These are phyloP conservation scores for Lantana camara DNA, from an alignment of 257 asterid species.

Conservation along the genomic window DNA sequence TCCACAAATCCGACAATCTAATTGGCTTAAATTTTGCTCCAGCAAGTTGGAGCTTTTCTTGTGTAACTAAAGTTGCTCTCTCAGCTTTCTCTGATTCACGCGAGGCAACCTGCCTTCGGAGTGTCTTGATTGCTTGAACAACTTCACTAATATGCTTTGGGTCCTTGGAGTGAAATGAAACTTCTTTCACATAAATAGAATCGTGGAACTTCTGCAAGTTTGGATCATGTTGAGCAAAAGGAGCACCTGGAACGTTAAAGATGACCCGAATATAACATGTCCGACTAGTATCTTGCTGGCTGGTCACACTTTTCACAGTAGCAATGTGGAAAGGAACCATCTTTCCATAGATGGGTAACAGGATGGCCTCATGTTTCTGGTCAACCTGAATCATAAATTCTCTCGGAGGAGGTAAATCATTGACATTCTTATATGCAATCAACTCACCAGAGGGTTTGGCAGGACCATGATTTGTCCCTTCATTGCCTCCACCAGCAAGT, in stretches of 20 bases:
- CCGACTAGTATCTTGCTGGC: slow-evolving; percentile 71
- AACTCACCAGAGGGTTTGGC: slow-evolving; percentile 50
- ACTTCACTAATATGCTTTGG: slow-evolving; percentile 73
- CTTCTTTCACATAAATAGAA: slow-evolving; percentile 64
- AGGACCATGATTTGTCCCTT: slow-evolving; percentile 38
- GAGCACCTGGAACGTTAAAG: slow-evolving; percentile 76
- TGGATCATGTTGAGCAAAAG: slow-evolving; percentile 64
- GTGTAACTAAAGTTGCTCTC: slow-evolving; percentile 75
- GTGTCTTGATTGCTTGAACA: slow-evolving; percentile 64
- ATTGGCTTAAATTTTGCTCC: slow-evolving; percentile 70
- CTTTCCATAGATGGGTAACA: slow-evolving; percentile 61
- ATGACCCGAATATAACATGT: slow-evolving; percentile 67
- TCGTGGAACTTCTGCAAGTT: slow-evolving; percentile 54
- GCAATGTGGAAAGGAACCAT: slow-evolving; percentile 79
- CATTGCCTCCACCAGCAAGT: slow-evolving; percentile 62
- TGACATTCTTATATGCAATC: slow-evolving; percentile 60
- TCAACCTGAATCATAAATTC: slow-evolving; percentile 78
- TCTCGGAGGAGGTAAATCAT: slow-evolving; percentile 65
- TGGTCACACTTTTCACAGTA: slow-evolving; percentile 64
- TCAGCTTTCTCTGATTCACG: slow-evolving; percentile 83
- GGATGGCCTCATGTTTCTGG: slow-evolving; percentile 71
- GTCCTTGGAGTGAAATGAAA: slow-evolving; percentile 72
- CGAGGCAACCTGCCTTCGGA: slow-evolving; percentile 60
- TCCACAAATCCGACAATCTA: slow-evolving; percentile 66
- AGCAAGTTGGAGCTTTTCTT: slow-evolving; percentile 63